These are phyloP conservation scores for Pseudocercospora fijiensis DNA, from an alignment of 2,329 filamentous ascomycete genomes.

Conservation along the genomic window DNA sequence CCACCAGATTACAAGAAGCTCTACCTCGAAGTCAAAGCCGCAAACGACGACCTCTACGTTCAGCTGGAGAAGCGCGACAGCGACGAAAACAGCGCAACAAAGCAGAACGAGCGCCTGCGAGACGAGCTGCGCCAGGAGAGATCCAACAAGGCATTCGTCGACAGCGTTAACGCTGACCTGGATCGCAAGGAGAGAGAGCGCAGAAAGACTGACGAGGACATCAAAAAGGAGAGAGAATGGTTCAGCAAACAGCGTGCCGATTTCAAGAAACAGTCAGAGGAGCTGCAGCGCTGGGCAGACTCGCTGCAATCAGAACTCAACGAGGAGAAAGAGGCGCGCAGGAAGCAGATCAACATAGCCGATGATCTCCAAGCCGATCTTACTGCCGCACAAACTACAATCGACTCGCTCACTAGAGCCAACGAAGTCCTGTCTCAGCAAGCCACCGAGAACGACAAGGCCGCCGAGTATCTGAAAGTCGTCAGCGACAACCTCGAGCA, in stretches of 20 bases:
- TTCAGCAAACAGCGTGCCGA: not conserved
- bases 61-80: not conserved
- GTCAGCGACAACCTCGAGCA: not conserved
- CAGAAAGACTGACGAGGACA: not conserved
- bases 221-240: not conserved
- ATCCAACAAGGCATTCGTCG: not conserved
- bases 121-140: not conserved
- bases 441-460: not conserved
- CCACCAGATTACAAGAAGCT: not conserved
- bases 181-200: not conserved
- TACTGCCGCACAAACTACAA: not conserved
- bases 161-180: not conserved
- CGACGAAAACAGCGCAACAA: not conserved
- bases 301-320: not conserved
- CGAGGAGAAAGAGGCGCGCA: not conserved
- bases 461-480: not conserved
- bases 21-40: not conserved
- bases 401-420: not conserved
- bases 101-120: not conserved
- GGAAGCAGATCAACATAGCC: not conserved
- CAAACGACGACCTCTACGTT: not conserved
- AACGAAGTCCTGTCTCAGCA: not conserved
- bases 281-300: not conserved
- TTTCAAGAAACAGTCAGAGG: not conserved
- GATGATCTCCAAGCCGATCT: constrained; percentile 5